Conservation (phyloP, 2,329 filamentous ascomycete species). For the Hansfordia pulvinata region DNA sequence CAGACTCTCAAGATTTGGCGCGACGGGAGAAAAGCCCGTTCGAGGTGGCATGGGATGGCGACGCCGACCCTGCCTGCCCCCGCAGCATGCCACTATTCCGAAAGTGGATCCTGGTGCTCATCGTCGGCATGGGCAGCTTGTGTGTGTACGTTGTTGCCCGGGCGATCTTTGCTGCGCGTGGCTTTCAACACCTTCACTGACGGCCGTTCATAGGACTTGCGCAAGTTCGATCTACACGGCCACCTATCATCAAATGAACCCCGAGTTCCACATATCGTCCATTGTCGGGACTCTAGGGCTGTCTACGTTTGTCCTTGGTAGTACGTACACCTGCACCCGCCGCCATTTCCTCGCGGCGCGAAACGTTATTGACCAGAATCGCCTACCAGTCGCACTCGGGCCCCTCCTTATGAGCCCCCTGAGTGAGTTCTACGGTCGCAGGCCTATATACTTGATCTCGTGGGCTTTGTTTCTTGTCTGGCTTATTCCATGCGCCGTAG, state of each 20-base stretch:
- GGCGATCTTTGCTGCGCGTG: not conserved
- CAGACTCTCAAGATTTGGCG: too few species aligned
- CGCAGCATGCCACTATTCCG: slow-evolving; percentile 49
- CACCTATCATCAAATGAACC: slow-evolving; percentile 64
- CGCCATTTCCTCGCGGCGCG: slow-evolving; percentile 38
- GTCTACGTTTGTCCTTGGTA: slow-evolving; percentile 70
- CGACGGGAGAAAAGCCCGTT: too few species aligned
- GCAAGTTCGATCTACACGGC: slow-evolving; percentile 81
- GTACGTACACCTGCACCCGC: slow-evolving; percentile 28
- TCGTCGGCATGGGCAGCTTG: slow-evolving; percentile 61
- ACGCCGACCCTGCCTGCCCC: slow-evolving; percentile 61
- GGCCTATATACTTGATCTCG: slow-evolving; percentile 66
- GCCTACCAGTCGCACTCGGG: slow-evolving; percentile 32
- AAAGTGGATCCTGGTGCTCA: slow-evolving; percentile 69
- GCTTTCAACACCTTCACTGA: slow-evolving; percentile 5
- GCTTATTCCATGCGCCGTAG: slow-evolving; percentile 69
- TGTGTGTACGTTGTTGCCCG: slow-evolving; percentile 58
- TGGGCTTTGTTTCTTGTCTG: slow-evolving; percentile 67
- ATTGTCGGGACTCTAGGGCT: slow-evolving; percentile 69
- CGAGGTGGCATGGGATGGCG: slow-evolving; percentile 63
- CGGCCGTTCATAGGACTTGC: slow-evolving; percentile 45
- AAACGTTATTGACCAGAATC: not conserved
- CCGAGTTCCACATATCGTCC: slow-evolving; percentile 58
- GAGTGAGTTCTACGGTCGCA: slow-evolving; percentile 69
- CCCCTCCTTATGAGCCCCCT: slow-evolving; percentile 51